These are phyloP conservation scores for Neoascochyta sp. DNA, from an alignment of 2,329 filamentous ascomycete species.

Conservation along the genomic window DNA sequence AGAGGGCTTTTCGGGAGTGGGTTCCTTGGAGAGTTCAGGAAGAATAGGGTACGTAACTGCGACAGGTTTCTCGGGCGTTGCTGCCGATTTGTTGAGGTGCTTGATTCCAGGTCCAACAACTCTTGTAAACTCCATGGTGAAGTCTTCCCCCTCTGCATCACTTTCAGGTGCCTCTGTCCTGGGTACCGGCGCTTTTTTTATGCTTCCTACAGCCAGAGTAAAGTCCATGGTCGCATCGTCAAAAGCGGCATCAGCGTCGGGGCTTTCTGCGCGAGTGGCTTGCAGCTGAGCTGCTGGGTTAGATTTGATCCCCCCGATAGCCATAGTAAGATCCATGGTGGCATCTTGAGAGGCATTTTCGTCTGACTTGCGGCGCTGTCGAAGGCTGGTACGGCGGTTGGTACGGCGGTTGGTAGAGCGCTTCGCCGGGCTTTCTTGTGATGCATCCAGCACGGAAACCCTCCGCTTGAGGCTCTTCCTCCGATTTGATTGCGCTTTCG, in stretches of 20 bases:
- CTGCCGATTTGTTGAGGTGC: slow-evolving; percentile 10
- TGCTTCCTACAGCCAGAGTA: slow-evolving; percentile 38
- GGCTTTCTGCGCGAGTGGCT: slow-evolving; percentile 14
- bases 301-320: slow-evolving; percentile 36
- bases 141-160: slow-evolving; percentile 37
- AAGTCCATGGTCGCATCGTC: slow-evolving; percentile 42
- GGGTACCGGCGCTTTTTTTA: slow-evolving; percentile 19
- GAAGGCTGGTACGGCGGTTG: slow-evolving; percentile 37
- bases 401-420: slow-evolving; percentile 26
- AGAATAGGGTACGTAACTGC: slow-evolving; percentile 7
- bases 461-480: slow-evolving; percentile 44
- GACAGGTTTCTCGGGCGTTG: slow-evolving; percentile 19
- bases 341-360: slow-evolving; percentile 39
- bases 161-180: slow-evolving; percentile 7
- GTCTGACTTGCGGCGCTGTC: slow-evolving; percentile 38
- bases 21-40: slow-evolving; percentile 3
- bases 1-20: slow-evolving; percentile 8
- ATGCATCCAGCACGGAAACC: slow-evolving; percentile 39
- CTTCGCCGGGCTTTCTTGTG: slow-evolving; percentile 38
- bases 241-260: slow-evolving; percentile 24
- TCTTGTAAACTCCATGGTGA: slow-evolving; percentile 53
- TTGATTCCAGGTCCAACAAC: slow-evolving; percentile 46
- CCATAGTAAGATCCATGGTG: slow-evolving; percentile 41
- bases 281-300: slow-evolving; percentile 2
- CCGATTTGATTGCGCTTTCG: slow-evolving; percentile 24